Evolutionary conservation across 2,329 filamentous ascomycete genomes (phyloP), one percentile per base, ranked within the genome.

Genomic region (Botrytis paeoniae): DNA sequence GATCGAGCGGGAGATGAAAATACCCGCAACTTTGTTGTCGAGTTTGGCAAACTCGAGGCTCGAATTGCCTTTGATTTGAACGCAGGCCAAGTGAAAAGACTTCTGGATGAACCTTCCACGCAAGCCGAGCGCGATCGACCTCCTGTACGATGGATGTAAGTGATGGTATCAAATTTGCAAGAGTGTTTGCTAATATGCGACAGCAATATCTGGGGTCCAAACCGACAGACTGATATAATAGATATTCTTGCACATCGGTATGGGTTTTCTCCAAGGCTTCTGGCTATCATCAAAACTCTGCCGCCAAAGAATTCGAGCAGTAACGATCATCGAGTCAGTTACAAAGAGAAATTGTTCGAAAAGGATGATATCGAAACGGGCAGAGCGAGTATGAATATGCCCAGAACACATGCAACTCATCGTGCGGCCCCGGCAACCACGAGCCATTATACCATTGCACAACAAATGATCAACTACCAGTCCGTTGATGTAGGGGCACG

Each of bases 401-500:
- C 69, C 4, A 71, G 69, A 22, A 8, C 69, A 29, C 48, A 39
- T 66, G 25, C 70, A 4, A 39, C 61, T 22, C 25, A 37, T 37
- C 51, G 39, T 51, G 39, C 29, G 35, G 7, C 25, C 18, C 18
- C 48, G 25, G 71, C 61, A 73, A 64, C 66, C 22, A 73, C 76
- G 60, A 83, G 73, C 77, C 82, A 75, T 77, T 86, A 74, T 83
- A 83, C 74, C 68, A 88, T 93, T 60, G 87, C 91, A 9, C 86
- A 92, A 75, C 87, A 91, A 71, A 90, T 93, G n/a, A 91, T 91
- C 85, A 92, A 93, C 80, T 94, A 92, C 80, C 91, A 89, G 22
- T 91, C 91, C 0, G 87, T 93, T 22, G 92, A 94, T 77, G 88
- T 91, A 80, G 92, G 91, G 0, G 82, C 85, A 25, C 86, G 85